phyloP scores from a whole-genome alignment of 495 filamentous ascomycete genomes.

The Oidiodendron maius region DNA sequence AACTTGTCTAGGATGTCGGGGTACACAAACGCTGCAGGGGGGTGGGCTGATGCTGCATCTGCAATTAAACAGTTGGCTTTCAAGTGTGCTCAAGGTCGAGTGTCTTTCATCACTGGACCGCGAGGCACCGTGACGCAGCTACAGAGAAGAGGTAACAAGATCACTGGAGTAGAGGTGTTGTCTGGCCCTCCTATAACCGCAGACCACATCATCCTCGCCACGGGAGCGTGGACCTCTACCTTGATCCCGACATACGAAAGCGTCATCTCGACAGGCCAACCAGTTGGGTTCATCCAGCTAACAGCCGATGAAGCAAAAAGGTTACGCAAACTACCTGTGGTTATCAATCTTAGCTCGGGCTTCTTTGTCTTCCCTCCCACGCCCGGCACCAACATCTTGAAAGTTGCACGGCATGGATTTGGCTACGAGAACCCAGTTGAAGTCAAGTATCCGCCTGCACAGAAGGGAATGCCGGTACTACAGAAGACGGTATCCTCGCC shows the following conservation, averaged over 20 bases:
- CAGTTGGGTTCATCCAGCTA: slow-evolving; percentile 68
- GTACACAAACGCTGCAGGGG: slow-evolving; percentile 74
- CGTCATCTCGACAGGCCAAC: slow-evolving; percentile 72
- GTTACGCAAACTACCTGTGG: slow-evolving; percentile 61
- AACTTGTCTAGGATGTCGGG: slow-evolving; percentile 56
- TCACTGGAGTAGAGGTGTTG: slow-evolving; percentile 44
- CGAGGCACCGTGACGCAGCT: slow-evolving; percentile 58
- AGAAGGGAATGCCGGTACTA: neutral
- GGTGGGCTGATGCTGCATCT: slow-evolving; percentile 80
- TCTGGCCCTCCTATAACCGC: slow-evolving; percentile 51
- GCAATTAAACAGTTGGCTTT: slow-evolving; percentile 59
- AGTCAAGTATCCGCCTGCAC: slow-evolving; percentile 27
- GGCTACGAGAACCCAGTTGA: slow-evolving; percentile 68
- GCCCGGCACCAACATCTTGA: slow-evolving; percentile 62
- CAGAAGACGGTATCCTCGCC: slow-evolving; percentile 12
- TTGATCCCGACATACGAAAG: slow-evolving; percentile 73
- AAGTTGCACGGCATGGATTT: slow-evolving; percentile 75
- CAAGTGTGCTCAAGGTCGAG: slow-evolving; percentile 46
- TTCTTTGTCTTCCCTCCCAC: slow-evolving; percentile 78
- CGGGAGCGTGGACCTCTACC: slow-evolving; percentile 76
- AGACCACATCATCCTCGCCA: slow-evolving; percentile 73
- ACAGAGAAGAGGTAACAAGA: slow-evolving; percentile 21
- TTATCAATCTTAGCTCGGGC: slow-evolving; percentile 74
- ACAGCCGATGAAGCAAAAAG: slow-evolving; percentile 58
- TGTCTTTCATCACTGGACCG: slow-evolving; percentile 57